Percentiles rank a stretch among this genome's conserved stretches.
phyloP scores from a whole-genome alignment of 78 protist genomes.

The Dictyostelium purpureum region DNA sequence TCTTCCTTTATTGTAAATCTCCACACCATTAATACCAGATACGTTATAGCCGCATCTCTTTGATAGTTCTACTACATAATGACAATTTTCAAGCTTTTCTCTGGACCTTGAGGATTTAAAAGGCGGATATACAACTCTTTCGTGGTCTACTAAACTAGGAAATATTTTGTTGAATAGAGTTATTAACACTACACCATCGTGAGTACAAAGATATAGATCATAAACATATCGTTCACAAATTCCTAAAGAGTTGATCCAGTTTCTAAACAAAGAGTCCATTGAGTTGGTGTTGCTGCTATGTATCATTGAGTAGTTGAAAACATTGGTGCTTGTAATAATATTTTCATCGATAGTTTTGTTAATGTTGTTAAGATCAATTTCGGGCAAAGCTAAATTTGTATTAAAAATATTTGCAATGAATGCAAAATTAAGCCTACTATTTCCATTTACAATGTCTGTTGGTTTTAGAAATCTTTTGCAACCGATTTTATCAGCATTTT shows the following conservation, averaged over 20 bases:
- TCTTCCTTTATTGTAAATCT: slow-evolving; percentile 79
- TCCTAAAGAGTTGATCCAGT: slow-evolving; percentile 97
- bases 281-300: too few relatives aligned
- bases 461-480: slow-evolving; percentile 89
- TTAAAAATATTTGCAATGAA: slow-evolving; percentile 97
- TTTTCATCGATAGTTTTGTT: slow-evolving; percentile 95
- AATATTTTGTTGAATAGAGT: slow-evolving; percentile 90
- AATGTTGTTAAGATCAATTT: slow-evolving; percentile 53
- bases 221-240: slow-evolving; percentile 88
- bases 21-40: slow-evolving; percentile 84
- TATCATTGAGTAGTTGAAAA: too few relatives aligned
- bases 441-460: slow-evolving; percentile 88
- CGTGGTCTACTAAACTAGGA: slow-evolving; percentile 91
- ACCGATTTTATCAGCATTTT: slow-evolving; percentile 92
- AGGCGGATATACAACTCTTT: slow-evolving; percentile 82
- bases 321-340: too few relatives aligned
- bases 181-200: slow-evolving; percentile 91
- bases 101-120: slow-evolving; percentile 52
- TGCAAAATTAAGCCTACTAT: slow-evolving; percentile 94
- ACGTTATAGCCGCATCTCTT: slow-evolving; percentile 60
- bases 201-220: slow-evolving; percentile 90
- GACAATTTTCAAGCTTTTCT: slow-evolving; percentile 87
- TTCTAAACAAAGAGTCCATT: too few relatives aligned
- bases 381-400: slow-evolving; percentile 89
- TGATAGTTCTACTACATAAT: slow-evolving; percentile 77